These are phyloP conservation scores for Candida nitratophila DNA, from an alignment of 805 yeast genomes.

Conservation along the genomic window DNA sequence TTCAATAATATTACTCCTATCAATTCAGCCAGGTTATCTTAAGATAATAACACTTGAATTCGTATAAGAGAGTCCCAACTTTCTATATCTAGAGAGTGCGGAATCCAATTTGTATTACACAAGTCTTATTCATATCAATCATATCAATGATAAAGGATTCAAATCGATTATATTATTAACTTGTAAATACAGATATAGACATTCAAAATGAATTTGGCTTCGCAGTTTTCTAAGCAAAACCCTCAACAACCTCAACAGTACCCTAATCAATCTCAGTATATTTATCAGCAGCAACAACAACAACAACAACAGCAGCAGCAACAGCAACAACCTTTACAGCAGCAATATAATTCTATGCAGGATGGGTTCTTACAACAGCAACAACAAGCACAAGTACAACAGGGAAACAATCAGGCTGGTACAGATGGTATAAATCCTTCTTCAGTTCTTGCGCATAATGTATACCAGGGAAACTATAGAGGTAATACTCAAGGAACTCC, in stretches of 20 bases:
- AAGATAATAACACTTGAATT: no score
- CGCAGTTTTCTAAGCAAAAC: slow-evolving; percentile 6
- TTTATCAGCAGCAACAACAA: slow-evolving; percentile 5
- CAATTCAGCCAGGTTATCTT: no score
- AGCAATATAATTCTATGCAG: slow-evolving; percentile 10
- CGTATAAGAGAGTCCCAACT: no score
- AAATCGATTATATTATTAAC: not conserved
- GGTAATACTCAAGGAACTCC: slow-evolving; percentile 22
- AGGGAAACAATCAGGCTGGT: slow-evolving; percentile 2
- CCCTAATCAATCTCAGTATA: slow-evolving; percentile 2
- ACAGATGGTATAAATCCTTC: slow-evolving; percentile 26
- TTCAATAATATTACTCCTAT: no score
- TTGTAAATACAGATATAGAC: not conserved
- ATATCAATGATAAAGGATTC: no score
- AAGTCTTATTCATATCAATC: no score
- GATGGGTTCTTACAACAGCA: slow-evolving; percentile 18
- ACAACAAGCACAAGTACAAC: slow-evolving; percentile 9
- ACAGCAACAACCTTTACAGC: not conserved
- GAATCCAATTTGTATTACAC: no score
- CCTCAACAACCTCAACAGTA: slow-evolving; percentile 10
- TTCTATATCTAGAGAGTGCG: no score
- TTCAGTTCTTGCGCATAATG: slow-evolving; percentile 31
- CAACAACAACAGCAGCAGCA: slow-evolving; percentile 1
- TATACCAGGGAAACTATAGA: slow-evolving; percentile 33
- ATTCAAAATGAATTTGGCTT: not conserved